A percentile compares a stretch with the other conserved stretches of the same genome.
These are phyloP conservation scores for Backusella australiensis DNA, from an alignment of 192 early-diverging fungal species.

Conservation along the genomic window DNA sequence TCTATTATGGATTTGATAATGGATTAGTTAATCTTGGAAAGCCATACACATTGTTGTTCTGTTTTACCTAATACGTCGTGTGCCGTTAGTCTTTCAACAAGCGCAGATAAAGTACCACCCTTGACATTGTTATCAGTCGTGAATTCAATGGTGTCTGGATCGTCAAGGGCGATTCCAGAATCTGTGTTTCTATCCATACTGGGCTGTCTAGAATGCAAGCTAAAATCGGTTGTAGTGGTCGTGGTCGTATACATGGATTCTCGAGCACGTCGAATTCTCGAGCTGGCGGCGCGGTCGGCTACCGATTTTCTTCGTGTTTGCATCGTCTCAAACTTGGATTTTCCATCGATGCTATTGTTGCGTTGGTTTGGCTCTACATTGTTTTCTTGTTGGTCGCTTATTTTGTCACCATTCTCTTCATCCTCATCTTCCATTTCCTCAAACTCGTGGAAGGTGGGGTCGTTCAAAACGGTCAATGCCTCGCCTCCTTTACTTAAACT, in stretches of 20 bases:
- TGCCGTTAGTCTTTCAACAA: slow-evolving; percentile 78
- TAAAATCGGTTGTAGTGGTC: neutral
- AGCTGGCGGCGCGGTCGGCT: neutral
- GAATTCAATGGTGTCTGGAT: slow-evolving; percentile 63
- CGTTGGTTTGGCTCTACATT: neutral
- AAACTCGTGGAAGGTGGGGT: neutral
- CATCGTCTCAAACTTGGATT: neutral
- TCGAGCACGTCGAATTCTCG: neutral
- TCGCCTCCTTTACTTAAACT: neutral
- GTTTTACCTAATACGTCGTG: slow-evolving; percentile 61
- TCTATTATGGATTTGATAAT: slow-evolving; percentile 43
- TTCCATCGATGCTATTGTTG: neutral
- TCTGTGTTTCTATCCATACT: neutral
- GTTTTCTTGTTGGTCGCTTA: neutral
- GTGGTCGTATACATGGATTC: neutral
- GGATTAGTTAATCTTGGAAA: neutral
- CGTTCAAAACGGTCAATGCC: neutral
- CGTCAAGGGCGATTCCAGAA: slow-evolving; percentile 35
- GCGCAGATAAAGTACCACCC: slow-evolving; percentile 73
- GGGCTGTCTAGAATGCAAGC: neutral
- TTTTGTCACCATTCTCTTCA: neutral
- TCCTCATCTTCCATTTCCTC: neutral
- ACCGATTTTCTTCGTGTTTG: neutral
- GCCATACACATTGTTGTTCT: neutral
- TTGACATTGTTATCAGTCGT: slow-evolving; percentile 73